Percentiles rank a stretch among this genome's conserved stretches.
Evolutionary conservation across 1,139 yeast species (phyloP).

Genomic region (Pneumocystis canis): DNA sequence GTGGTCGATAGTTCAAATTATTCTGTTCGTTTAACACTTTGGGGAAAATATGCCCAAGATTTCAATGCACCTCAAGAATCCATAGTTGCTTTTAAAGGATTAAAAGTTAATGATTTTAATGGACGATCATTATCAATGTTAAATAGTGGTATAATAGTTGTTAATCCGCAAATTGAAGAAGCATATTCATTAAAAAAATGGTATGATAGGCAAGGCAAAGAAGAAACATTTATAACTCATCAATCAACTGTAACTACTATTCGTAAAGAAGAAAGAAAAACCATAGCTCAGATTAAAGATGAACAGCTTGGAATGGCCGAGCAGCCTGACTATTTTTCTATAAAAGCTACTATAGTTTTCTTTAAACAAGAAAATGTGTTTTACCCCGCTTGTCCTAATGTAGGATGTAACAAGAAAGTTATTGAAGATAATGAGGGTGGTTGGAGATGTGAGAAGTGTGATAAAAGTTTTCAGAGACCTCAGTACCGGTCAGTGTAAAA

Average conservation of each 20-base stretch:
- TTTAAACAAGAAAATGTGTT: conserved; percentile 62
- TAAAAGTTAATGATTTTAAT: conserved; percentile 74
- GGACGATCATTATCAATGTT: conserved; percentile 77
- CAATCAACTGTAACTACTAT: conserved; percentile 21
- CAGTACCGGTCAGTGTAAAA: conserved; percentile 43
- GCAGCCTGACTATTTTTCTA: conserved; percentile 60
- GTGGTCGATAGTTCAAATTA: conserved; percentile 75
- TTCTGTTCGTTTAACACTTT: conserved; percentile 66
- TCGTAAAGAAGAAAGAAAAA: conserved; percentile 33
- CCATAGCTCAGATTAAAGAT: conserved; percentile 51
- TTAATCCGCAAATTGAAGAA: conserved; percentile 80
- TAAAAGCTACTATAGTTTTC: conserved; percentile 60
- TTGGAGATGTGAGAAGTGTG: conserved; percentile 94
- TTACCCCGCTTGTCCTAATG: conserved; percentile 73
- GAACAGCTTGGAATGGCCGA: conserved; percentile 53
- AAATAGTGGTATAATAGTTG: conserved; percentile 56
- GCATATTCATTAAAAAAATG: conserved; percentile 85
- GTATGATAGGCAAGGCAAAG: conserved; percentile 70
- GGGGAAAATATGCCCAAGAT: conserved; percentile 74
- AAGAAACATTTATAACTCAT: conserved; percentile 13
- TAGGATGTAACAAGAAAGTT: conserved; percentile 71
- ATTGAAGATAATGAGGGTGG: conserved; percentile 42
- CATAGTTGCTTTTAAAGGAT: conserved; percentile 85
- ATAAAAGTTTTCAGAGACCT: conserved; percentile 51
- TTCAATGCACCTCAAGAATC: conserved; percentile 61